Evolutionary conservation across 345 rosid genomes (phyloP).

Genomic region (Eucalyptus dawsonii): DNA sequence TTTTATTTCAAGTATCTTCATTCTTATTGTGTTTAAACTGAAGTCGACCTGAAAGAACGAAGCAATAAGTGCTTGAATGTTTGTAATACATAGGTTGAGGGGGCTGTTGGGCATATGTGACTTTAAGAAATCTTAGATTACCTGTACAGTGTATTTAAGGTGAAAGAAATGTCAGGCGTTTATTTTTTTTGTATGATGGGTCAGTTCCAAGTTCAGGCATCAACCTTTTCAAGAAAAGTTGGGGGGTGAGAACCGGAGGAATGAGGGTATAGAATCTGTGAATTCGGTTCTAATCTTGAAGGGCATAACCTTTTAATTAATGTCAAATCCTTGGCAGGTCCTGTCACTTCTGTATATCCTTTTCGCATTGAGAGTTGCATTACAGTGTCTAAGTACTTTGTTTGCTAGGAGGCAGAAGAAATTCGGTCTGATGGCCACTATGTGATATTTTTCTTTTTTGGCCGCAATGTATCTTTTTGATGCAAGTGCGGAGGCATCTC

Average conservation of each 20-base stretch:
- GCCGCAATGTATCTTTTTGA: background rate
- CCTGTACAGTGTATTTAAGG: background rate
- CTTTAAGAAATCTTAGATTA: background rate
- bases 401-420: conserved; percentile 1
- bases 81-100: background rate
- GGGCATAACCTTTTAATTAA: conserved; percentile 24
- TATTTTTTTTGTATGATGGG: background rate
- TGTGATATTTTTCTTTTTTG: background rate
- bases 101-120: background rate
- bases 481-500: background rate
- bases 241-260: background rate
- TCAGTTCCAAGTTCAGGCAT: background rate
- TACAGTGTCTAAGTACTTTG: background rate
- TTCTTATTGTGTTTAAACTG: background rate
- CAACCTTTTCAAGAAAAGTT: background rate
- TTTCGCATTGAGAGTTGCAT: conserved; percentile 25
- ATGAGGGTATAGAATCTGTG: conserved; percentile 25
- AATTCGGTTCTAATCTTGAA: conserved; percentile 26
- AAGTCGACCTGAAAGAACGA: background rate
- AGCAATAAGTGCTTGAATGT: background rate
- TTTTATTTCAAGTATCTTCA: background rate
- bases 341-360: conserved; percentile 33
- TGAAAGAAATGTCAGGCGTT: background rate
- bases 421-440: conserved; percentile 34
- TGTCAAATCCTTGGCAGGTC: conserved; percentile 19